Evolutionary conservation across 345 rosid species (phyloP).

Genomic region (Eucalyptus coolabah): DNA sequence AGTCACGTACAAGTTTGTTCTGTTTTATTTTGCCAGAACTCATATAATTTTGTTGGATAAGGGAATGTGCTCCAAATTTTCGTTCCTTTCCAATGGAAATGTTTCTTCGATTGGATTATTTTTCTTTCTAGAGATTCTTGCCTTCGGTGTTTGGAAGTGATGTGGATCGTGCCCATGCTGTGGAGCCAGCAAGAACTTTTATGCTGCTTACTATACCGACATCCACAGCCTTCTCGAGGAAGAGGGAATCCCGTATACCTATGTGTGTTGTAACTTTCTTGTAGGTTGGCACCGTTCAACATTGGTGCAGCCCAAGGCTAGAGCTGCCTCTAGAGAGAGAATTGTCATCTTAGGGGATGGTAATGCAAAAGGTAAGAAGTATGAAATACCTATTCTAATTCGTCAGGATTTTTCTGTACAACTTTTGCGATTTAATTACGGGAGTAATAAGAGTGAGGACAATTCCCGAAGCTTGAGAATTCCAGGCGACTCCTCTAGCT

Average conservation of each 20-base stretch:
- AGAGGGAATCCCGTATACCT: not conserved
- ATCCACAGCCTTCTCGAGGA: not conserved
- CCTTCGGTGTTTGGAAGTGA: conserved; percentile 1
- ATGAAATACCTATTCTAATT: not conserved
- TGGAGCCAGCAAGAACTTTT: not conserved
- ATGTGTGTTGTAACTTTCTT: not conserved
- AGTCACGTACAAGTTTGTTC: not conserved
- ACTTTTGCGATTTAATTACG: not conserved
- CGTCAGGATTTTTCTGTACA: not conserved
- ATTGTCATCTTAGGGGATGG: conserved; percentile 3
- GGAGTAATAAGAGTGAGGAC: not conserved
- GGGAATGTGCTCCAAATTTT: not conserved
- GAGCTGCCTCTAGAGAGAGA: not conserved
- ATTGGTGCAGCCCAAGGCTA: not conserved
- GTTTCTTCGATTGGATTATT: not conserved
- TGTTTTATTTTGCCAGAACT: not conserved
- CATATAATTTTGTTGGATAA: not conserved
- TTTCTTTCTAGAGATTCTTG: not conserved
- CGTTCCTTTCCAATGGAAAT: not conserved
- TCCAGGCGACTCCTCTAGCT: not conserved
- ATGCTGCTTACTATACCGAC: not conserved
- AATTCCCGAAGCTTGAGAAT: not conserved
- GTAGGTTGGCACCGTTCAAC: not conserved
- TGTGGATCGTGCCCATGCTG: not conserved
- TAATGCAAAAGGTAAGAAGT: not conserved